Percentiles rank a stretch among this genome's conserved stretches.
These are phyloP conservation scores for Vanderwaltozyma tropicalis DNA, from an alignment of 805 yeast genomes.

Conservation along the genomic window DNA sequence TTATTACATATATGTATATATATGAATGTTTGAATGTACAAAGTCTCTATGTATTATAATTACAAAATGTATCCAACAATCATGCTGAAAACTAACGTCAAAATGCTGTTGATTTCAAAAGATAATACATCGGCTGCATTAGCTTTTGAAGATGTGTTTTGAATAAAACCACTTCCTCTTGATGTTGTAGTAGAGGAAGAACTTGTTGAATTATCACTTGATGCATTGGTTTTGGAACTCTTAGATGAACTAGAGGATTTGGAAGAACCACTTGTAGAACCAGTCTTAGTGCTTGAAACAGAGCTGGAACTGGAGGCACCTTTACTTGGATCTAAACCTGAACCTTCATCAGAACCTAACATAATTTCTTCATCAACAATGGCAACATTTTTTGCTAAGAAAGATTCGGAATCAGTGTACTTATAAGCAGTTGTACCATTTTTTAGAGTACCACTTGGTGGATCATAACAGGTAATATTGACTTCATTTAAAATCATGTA, in stretches of 20 bases:
- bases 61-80: too few relatives aligned
- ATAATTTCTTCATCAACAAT: conserved; percentile 54
- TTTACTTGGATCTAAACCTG: conserved; percentile 49
- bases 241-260: conserved; percentile 4
- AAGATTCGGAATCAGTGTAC: conserved; percentile 41
- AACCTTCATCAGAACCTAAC: conserved; percentile 48
- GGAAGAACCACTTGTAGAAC: neutral
- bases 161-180: neutral
- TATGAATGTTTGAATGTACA: too few relatives aligned
- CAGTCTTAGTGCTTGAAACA: conserved; percentile 1
- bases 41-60: too few relatives aligned
- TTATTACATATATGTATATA: too few relatives aligned
- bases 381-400: conserved; percentile 39
- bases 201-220: neutral
- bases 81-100: too few relatives aligned
- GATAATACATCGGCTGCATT: too few relatives aligned
- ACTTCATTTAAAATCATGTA: conserved; percentile 54
- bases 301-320: neutral
- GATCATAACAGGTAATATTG: conserved; percentile 57
- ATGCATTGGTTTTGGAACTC: neutral
- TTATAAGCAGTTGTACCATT: conserved; percentile 42
- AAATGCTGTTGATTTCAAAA: too few relatives aligned
- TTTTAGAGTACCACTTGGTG: conserved; percentile 45
- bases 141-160: too few relatives aligned
- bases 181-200: neutral